Conservation (phyloP, 345 rosid species). For the Acer saccharum region DNA sequence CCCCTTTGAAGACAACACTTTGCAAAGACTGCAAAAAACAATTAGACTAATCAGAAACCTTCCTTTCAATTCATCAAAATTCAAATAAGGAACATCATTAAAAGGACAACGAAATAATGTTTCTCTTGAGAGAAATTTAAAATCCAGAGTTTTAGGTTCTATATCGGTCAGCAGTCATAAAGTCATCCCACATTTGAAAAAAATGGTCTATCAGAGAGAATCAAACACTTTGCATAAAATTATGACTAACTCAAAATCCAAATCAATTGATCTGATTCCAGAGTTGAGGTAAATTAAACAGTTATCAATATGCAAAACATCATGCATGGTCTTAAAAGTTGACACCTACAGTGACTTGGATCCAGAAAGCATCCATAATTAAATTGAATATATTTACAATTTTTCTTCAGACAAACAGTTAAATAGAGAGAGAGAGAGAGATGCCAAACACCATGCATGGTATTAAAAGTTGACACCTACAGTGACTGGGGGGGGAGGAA, state of each 20-base stretch:
- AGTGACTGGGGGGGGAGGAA: no score
- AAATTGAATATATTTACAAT: neutral
- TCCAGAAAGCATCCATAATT: neutral
- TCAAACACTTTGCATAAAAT: neutral
- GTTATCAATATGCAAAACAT: constrained; percentile 1
- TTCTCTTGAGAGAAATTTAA: neutral
- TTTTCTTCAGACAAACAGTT: neutral
- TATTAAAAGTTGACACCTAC: no score
- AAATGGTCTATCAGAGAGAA: neutral
- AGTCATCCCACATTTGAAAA: neutral
- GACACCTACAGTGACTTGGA: neutral
- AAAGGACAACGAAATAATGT: neutral
- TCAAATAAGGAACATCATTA: constrained; percentile 6
- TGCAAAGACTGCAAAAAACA: constrained; percentile 82
- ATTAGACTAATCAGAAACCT: constrained; percentile 27
- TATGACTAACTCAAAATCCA: neutral
- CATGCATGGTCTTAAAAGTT: neutral
- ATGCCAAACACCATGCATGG: no score
- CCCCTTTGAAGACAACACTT: constrained; percentile 98
- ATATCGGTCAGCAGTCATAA: neutral
- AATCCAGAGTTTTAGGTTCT: neutral
- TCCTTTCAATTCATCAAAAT: constrained; percentile 9
- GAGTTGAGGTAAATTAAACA: neutral
- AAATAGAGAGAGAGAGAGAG: no score
- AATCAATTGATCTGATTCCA: neutral